These are phyloP conservation scores for Exidia glandulosa DNA, from an alignment of 768 basidiomycete species.

Conservation along the genomic window DNA sequence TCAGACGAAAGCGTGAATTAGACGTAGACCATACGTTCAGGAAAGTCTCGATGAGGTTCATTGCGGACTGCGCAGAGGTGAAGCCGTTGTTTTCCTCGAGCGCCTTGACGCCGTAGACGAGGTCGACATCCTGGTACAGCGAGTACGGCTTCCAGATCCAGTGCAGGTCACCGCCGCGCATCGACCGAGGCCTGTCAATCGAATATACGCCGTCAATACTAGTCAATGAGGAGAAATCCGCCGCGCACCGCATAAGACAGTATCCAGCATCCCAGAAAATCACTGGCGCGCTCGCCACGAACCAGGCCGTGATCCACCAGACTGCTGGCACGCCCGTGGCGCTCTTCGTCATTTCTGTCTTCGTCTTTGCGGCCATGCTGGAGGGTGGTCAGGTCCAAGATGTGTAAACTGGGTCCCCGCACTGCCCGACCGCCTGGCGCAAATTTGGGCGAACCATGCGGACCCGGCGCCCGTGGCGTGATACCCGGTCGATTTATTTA, in stretches of 20 bases:
- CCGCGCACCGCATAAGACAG: conserved; percentile 67
- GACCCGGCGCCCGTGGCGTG: no score
- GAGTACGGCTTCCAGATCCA: conserved; percentile 87
- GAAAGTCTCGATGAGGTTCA: conserved; percentile 72
- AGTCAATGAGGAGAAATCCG: conserved; percentile 14
- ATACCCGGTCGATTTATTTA: no score
- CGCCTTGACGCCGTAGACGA: conserved; percentile 67
- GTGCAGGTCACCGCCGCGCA: conserved; percentile 78
- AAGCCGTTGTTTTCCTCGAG: conserved; percentile 64
- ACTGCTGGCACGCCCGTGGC: not conserved
- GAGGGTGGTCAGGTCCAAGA: not conserved
- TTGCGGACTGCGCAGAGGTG: conserved; percentile 69
- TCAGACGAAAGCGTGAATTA: not conserved
- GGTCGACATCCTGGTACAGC: conserved; percentile 57
- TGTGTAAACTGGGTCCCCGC: not conserved
- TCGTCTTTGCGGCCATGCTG: not conserved
- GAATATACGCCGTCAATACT: not conserved
- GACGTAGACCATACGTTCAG: conserved; percentile 36
- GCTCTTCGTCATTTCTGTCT: not conserved
- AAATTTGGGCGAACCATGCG: no score
- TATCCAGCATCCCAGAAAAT: conserved; percentile 75
- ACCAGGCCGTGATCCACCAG: conserved; percentile 35
- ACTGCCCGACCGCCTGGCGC: no score
- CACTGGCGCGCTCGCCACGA: conserved; percentile 49
- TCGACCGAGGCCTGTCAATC: conserved; percentile 59